Conservation (phyloP, 345 rosid species). For the Laguncularia racemosa region DNA sequence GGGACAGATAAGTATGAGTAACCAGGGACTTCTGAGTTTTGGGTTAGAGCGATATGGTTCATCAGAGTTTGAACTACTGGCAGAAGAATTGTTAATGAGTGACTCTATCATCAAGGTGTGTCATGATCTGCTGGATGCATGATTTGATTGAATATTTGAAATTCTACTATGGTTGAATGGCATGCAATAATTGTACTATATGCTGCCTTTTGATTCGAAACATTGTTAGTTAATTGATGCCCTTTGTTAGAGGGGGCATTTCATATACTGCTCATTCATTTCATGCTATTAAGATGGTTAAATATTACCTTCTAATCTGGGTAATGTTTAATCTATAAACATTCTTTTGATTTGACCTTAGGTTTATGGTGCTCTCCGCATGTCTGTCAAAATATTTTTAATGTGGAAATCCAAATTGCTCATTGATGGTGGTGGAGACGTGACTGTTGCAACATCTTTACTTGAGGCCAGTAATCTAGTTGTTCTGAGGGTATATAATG, state of each 20-base stretch:
- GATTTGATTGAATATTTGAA: too few species aligned
- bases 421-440: conserved; percentile 83
- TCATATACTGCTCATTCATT: not conserved
- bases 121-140: not conserved
- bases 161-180: too few species aligned
- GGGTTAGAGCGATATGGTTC: conserved; percentile 85
- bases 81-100: conserved; percentile 96
- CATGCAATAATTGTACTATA: too few species aligned
- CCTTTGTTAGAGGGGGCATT: too few species aligned
- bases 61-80: conserved; percentile 92
- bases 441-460: conserved; percentile 71
- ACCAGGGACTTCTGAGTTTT: conserved; percentile 76
- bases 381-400: conserved; percentile 92
- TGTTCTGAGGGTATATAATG: conserved; percentile 72
- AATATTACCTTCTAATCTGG: not conserved
- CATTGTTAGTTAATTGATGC: too few species aligned
- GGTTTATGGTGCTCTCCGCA: conserved; percentile 97
- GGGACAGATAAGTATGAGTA: conserved; percentile 83
- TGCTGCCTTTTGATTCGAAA: too few species aligned
- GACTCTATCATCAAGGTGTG: conserved; percentile 84
- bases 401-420: conserved; percentile 95
- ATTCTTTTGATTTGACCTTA: conserved; percentile 11
- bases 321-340: not conserved
- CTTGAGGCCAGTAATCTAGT: conserved; percentile 89
- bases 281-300: not conserved